Percentiles rank a stretch among this genome's conserved stretches.
Evolutionary conservation across 179 eudicot species (phyloP).

Genomic region (Silene coronaria): DNA sequence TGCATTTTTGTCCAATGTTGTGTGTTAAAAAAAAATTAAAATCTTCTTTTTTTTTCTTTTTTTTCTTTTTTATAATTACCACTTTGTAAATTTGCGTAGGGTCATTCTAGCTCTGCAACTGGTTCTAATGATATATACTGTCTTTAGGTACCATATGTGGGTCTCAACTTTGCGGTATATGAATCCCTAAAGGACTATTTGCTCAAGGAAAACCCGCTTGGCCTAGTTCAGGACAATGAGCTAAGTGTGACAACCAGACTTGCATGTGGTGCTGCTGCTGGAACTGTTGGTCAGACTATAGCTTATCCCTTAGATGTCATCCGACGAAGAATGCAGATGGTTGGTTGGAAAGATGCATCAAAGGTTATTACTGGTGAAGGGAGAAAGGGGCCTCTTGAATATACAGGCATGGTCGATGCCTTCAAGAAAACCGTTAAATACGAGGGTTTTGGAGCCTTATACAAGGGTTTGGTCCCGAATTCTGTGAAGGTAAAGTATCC

Average conservation of each 20-base stretch:
- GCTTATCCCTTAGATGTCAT: conserved; percentile 90
- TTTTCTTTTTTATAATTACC: too few relatives aligned
- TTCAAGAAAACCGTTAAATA: conserved; percentile 79
- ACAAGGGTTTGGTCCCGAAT: conserved; percentile 92
- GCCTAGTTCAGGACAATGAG: conserved; percentile 62
- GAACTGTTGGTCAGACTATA: conserved; percentile 88
- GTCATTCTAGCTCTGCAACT: neutral
- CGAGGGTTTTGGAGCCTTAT: conserved; percentile 78
- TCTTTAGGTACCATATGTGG: conserved; percentile 82
- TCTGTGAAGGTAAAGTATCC: conserved; percentile 71
- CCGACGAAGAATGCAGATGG: conserved; percentile 96
- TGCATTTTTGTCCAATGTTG: too few relatives aligned
- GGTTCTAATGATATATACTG: neutral
- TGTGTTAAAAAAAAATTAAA: too few relatives aligned
- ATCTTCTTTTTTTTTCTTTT: too few relatives aligned
- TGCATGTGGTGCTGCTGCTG: conserved; percentile 92
- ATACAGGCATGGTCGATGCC: conserved; percentile 81
- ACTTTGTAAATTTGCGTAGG: too few relatives aligned
- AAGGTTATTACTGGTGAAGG: conserved; percentile 72
- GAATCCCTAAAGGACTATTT: conserved; percentile 84
- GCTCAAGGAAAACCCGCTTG: conserved; percentile 57
- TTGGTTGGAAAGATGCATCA: conserved; percentile 81
- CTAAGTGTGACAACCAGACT: conserved; percentile 76
- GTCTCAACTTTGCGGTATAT: conserved; percentile 92
- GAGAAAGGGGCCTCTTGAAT: conserved; percentile 60